phyloP scores from a whole-genome alignment of 2,329 filamentous ascomycete genomes.

The Zymoseptoria pseudotritici region DNA sequence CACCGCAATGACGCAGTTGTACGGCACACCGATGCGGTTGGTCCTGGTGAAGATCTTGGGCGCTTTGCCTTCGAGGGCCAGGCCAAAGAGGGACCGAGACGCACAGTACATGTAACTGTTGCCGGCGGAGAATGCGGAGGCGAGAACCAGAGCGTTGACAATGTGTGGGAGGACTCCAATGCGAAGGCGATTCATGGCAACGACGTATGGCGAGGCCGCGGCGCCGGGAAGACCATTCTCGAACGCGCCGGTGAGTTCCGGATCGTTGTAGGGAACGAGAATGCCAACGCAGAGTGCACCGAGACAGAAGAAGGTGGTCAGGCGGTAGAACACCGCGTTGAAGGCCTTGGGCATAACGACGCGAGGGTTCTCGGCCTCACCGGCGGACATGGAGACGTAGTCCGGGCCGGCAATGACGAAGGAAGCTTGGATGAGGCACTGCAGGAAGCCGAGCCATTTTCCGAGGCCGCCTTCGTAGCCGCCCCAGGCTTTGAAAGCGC shows the following conservation, averaged over 20 bases:
- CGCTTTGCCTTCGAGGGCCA: constrained; percentile 54
- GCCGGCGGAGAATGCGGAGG: constrained; percentile 59
- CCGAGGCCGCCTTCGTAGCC: constrained; percentile 60
- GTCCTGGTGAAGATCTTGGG: constrained; percentile 51
- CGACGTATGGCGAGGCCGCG: constrained; percentile 55
- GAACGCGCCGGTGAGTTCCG: constrained; percentile 51
- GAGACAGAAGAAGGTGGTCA: constrained; percentile 68
- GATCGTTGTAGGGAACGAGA: constrained; percentile 61
- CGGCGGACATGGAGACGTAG: constrained; percentile 58
- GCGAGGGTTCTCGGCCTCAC: constrained; percentile 64
- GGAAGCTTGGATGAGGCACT: constrained; percentile 64
- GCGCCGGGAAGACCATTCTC: constrained; percentile 48
- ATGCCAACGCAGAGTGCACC: constrained; percentile 67
- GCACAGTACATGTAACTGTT: constrained; percentile 63
- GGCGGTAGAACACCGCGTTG: constrained; percentile 71
- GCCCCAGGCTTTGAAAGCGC: constrained; percentile 44
- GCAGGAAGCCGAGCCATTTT: constrained; percentile 67
- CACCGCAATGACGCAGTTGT: constrained; percentile 63
- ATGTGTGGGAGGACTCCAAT: constrained; percentile 61
- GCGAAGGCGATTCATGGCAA: constrained; percentile 60
- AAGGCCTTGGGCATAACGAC: constrained; percentile 64
- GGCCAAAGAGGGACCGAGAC: constrained; percentile 58
- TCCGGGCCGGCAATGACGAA: constrained; percentile 63
- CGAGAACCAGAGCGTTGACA: constrained; percentile 58
- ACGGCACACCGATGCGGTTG: constrained; percentile 60